A percentile compares a stretch with the other conserved stretches of the same genome.
These are phyloP conservation scores for Volvox carteri DNA, from an alignment of 163 green algal species.

Conservation along the genomic window DNA sequence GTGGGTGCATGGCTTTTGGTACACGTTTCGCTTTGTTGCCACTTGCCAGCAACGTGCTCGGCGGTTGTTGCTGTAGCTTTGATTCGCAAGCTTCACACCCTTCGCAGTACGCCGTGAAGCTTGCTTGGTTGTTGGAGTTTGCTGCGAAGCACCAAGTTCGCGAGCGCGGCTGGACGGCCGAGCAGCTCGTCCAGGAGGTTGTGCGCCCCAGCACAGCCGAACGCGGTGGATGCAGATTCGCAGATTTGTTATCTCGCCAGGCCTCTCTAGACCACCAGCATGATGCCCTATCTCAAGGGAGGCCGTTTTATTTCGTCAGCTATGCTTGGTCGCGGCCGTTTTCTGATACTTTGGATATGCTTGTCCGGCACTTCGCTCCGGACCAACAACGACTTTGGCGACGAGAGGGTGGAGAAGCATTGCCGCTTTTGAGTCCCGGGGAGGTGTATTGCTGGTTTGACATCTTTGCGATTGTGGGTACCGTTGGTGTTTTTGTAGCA, in stretches of 20 bases:
- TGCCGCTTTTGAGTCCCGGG: neutral
- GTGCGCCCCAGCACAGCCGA: neutral
- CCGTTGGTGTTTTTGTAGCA: too few relatives aligned
- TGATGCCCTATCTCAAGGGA: neutral
- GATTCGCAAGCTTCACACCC: neutral
- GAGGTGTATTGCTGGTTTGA: slow-evolving; percentile 17
- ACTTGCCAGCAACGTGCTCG: neutral
- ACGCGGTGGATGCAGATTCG: neutral
- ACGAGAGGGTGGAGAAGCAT: neutral
- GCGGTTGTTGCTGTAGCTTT: too few relatives aligned
- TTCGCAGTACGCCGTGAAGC: neutral
- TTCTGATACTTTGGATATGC: slow-evolving; percentile 8
- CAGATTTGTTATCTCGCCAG: neutral
- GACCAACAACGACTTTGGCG: slow-evolving; percentile 22
- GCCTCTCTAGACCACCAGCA: too few relatives aligned
- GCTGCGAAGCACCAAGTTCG: neutral
- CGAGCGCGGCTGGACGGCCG: neutral
- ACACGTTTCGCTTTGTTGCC: neutral
- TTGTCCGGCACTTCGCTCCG: neutral
- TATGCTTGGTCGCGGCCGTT: neutral
- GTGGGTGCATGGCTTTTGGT: too few relatives aligned
- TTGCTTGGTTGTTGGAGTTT: neutral
- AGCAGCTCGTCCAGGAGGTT: slow-evolving; percentile 4
- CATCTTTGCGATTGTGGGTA: slow-evolving; percentile 10
- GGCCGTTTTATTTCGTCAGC: slow-evolving; percentile 23